phyloP scores from a whole-genome alignment of 257 asterid species.

The Perilla frutescens region DNA sequence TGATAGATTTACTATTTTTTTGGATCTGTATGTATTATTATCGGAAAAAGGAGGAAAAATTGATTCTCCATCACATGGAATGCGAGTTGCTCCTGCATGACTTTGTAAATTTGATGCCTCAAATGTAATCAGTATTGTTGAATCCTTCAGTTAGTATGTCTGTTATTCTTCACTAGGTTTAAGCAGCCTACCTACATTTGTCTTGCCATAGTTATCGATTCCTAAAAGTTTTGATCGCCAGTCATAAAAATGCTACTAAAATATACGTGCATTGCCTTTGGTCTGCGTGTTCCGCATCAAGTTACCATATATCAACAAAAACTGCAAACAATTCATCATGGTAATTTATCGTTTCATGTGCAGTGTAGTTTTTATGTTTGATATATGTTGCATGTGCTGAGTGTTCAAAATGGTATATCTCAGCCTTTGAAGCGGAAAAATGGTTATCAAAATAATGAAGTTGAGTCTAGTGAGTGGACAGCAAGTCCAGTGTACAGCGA shows the following conservation, averaged over 20 bases:
- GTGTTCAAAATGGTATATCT: conserved; percentile 32
- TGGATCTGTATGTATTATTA: conserved; percentile 29
- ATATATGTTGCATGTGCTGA: conserved; percentile 29
- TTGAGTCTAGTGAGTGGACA: conserved; percentile 53
- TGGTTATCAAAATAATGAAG: conserved; percentile 52
- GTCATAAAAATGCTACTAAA: not conserved
- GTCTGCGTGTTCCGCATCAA: not conserved
- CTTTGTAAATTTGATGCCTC: conserved; percentile 15
- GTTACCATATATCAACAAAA: not conserved
- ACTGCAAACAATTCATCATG: not conserved
- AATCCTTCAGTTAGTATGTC: not conserved
- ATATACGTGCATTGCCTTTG: conserved; percentile 4
- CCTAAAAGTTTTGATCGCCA: not conserved
- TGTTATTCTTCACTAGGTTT: not conserved
- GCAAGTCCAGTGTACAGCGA: conserved; percentile 58
- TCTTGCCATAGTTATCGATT: conserved; percentile 2
- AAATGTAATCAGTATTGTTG: conserved; percentile 12
- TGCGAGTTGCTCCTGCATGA: conserved; percentile 15
- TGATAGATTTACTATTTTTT: conserved; percentile 2
- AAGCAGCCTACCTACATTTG: conserved; percentile 12
- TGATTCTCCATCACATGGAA: conserved; percentile 24
- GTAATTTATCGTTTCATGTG: not conserved
- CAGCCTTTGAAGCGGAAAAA: conserved; percentile 80
- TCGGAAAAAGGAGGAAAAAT: not conserved
- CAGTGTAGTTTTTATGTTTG: not conserved